Conservation (phyloP, 192 early-diverging fungal genomes). For the Linnemannia zychae region DNA sequence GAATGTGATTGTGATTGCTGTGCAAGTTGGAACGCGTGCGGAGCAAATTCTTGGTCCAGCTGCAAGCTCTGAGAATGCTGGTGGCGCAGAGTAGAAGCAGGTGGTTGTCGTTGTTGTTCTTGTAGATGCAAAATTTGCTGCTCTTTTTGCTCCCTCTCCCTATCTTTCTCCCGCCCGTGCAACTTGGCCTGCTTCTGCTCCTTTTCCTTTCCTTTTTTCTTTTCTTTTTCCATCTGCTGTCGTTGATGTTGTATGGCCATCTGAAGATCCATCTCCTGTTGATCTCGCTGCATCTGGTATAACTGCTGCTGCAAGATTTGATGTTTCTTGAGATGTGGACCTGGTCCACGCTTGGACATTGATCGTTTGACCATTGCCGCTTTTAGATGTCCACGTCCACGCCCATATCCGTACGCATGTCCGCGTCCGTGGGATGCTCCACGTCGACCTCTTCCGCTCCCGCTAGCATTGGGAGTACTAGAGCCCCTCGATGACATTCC, state of each 20-base stretch:
- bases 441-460: neutral
- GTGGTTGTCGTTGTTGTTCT: neutral
- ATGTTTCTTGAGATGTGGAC: conserved; percentile 45
- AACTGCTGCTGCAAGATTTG: conserved; percentile 49
- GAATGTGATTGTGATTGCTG: neutral
- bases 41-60: conserved; percentile 8
- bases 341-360: conserved; percentile 7
- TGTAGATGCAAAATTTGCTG: no score
- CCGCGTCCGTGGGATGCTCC: neutral
- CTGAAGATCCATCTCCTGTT: conserved; percentile 32
- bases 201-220: neutral
- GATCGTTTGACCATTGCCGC: neutral
- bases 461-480: neutral
- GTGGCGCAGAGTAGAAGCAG: neutral
- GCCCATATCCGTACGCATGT: neutral
- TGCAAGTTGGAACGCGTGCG: neutral
- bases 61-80: conserved; percentile 1
- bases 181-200: neutral
- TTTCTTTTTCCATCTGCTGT: neutral
- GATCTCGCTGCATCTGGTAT: conserved; percentile 40
- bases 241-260: conserved; percentile 2
- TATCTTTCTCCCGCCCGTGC: neutral
- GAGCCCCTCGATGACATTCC: neutral
- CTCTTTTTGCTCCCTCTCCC: neutral
- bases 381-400: neutral